These are phyloP conservation scores for Ophiostoma triangulosporum DNA, from an alignment of 2,329 filamentous ascomycete species.

Conservation along the genomic window DNA sequence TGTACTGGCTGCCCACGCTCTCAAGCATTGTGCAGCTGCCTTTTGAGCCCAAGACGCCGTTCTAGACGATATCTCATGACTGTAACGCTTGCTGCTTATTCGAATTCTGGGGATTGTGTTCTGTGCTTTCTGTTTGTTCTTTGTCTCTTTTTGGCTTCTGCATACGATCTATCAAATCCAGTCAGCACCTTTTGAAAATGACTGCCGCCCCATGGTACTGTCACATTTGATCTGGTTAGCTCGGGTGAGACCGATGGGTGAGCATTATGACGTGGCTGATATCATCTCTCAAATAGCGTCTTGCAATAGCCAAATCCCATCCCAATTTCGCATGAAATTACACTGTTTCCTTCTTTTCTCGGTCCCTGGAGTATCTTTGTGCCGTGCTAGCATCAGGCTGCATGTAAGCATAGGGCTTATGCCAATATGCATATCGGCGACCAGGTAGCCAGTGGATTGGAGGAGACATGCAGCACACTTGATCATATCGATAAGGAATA, in stretches of 20 bases:
- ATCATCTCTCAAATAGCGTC: background rate
- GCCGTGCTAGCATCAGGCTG: too few species aligned
- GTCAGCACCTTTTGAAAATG: too few species aligned
- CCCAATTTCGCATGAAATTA: too few species aligned
- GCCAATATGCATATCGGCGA: too few species aligned
- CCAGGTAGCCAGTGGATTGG: too few species aligned
- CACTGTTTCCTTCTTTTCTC: too few species aligned
- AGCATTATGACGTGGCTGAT: background rate
- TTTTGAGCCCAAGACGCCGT: background rate
- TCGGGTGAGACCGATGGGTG: background rate
- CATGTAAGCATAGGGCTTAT: too few species aligned
- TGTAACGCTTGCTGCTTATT: background rate
- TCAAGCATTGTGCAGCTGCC: background rate
- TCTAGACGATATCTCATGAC: background rate
- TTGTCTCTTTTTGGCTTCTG: background rate
- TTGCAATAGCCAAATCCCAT: too few species aligned
- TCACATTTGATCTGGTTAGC: background rate
- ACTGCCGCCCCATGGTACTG: background rate
- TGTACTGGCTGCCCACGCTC: conserved; percentile 9
- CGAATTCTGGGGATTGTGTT: background rate
- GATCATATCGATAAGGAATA: background rate
- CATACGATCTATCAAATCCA: background rate
- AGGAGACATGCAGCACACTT: too few species aligned
- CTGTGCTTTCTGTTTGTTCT: background rate
- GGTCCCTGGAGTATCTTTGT: too few species aligned